Percentiles rank a stretch among this genome's conserved stretches.
Evolutionary conservation across 225 moss, liverwort and hornwort species (phyloP).

Genomic region (Asterella californica): DNA sequence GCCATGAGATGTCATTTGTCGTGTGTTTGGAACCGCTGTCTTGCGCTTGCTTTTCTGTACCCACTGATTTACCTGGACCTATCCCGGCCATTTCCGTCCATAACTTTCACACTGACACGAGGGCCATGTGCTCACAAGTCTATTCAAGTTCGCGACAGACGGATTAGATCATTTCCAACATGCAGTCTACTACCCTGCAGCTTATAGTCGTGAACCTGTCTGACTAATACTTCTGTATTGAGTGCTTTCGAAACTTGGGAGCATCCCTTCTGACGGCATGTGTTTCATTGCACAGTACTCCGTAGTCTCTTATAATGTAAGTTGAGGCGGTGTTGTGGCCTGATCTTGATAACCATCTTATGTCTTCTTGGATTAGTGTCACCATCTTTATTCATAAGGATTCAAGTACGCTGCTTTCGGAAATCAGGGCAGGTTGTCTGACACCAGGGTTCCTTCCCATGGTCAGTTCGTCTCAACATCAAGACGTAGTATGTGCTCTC

Average conservation of each 20-base stretch:
- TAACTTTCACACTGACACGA: background rate
- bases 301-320: background rate
- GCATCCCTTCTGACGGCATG: background rate
- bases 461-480: background rate
- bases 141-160: background rate
- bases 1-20: background rate
- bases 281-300: background rate
- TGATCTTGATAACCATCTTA: background rate
- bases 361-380: background rate
- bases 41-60: background rate
- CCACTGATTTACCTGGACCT: background rate
- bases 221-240: background rate
- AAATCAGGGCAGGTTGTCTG: constrained; percentile 3
- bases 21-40: background rate
- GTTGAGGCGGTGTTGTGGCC: background rate
- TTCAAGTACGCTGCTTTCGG: background rate
- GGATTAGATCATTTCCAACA: background rate
- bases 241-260: background rate
- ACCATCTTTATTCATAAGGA: background rate
- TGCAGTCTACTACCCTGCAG: background rate
- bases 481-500: background rate
- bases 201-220: background rate
- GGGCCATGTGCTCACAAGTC: background rate
- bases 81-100: background rate
- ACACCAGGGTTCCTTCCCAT: background rate